Base-by-base conservation (phyloP, 106 monocot genomes). In the Iris macrosiphon region DNA sequence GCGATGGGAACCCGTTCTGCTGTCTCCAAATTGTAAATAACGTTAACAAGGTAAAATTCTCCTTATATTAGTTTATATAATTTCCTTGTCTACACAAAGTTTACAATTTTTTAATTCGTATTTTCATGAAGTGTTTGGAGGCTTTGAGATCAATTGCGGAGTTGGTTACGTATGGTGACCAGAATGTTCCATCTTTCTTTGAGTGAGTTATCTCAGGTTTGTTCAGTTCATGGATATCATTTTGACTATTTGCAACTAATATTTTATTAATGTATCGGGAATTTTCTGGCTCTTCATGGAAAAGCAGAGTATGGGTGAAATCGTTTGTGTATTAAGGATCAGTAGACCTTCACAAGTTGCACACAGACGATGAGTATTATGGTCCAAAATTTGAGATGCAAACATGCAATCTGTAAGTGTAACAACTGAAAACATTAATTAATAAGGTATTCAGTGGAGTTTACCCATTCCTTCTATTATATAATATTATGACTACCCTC, bases 71-170 rank as follows among this genome's bases (percentile, higher is more conserved):
- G 22, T 31, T 0, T 57, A 20, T n/a, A 13, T 42, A 75, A n/a
- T 50, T 53, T 12, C 23, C 8, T n/a, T n/a, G n/a, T n/a, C n/a
- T 20, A 17, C n/a, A 22, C 17, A 53, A 18, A 0, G 40, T 8
- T 50, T 7, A n/a, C 31, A 26, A 31, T 20, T 42, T 55, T 34
- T 18, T 41, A 19, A 14, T 24, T 11, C 57, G 52, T 73, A 2
- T 25, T n/a, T n/a, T n/a, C n/a, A 35, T 76, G 45, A 63, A 98
- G 98, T 91, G 80, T 76, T 87, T 98, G 40, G 98, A 98, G 77
- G 87, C 91, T 60, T 70, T 98, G 68, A 80, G 98, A 62, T 86
- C 98, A 43, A 91, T 98, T 70, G 98, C 98, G 28, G 98, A 98
- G 55, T 31, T 98, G 58, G 57, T 98, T 52, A 98, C 80, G 22